Percentiles rank a stretch among this genome's conserved stretches.
Conservation (phyloP, 139 green algal species). For the Desmodesmus armatus region DNA sequence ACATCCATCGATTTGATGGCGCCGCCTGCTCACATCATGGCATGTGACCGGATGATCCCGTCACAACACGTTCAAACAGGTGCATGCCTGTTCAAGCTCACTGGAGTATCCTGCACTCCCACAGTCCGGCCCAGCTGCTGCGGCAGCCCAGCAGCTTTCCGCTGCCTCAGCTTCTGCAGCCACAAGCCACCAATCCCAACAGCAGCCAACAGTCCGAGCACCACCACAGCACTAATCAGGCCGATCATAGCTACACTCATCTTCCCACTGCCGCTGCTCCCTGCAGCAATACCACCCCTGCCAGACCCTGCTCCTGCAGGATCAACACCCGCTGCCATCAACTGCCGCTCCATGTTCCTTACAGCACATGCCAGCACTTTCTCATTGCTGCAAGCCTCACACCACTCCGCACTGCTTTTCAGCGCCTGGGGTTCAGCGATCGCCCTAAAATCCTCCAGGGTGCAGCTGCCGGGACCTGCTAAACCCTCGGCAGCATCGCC, state of each 20-base stretch:
- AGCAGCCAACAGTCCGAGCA: not conserved
- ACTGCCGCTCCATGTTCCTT: not conserved
- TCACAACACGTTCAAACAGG: too few relatives aligned
- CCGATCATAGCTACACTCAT: not conserved
- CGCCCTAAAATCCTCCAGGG: slow-evolving; percentile 32
- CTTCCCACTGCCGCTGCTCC: not conserved
- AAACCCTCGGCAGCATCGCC: slow-evolving; percentile 50
- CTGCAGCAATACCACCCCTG: not conserved
- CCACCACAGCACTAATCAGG: not conserved
- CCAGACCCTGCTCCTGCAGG: not conserved
- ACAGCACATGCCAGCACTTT: slow-evolving; percentile 17
- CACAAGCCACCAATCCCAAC: too few relatives aligned
- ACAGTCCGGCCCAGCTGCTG: too few relatives aligned
- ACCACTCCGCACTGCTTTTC: slow-evolving; percentile 36
- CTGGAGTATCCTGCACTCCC: too few relatives aligned
- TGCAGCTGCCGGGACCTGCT: slow-evolving; percentile 50
- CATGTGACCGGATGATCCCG: too few relatives aligned
- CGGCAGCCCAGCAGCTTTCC: too few relatives aligned
- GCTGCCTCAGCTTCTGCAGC: too few relatives aligned
- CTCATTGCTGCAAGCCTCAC: slow-evolving; percentile 43
- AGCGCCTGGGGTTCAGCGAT: slow-evolving; percentile 31
- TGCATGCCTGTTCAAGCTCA: too few relatives aligned
- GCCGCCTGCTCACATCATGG: too few relatives aligned
- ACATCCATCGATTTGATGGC: too few relatives aligned
- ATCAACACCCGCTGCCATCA: not conserved